phyloP scores from a whole-genome alignment of 202 grass and related monocot genomes.

The Miscanthus sacchariflorus region DNA sequence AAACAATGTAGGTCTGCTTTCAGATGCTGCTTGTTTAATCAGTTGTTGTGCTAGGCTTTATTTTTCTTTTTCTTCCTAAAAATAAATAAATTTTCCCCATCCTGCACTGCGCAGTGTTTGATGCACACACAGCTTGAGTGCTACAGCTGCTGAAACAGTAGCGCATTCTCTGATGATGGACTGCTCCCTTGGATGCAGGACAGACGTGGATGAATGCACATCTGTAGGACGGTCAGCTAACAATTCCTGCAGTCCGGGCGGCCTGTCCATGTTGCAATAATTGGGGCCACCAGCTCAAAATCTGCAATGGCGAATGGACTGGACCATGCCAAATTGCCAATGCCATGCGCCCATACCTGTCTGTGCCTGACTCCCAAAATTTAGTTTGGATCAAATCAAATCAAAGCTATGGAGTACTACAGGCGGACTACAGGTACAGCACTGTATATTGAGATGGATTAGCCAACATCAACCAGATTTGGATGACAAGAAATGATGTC shows the following conservation, averaged over 20 bases:
- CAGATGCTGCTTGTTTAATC: slow-evolving; percentile 1
- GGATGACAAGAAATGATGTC: too few relatives aligned
- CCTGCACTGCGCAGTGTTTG: not conserved
- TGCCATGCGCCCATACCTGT: too few relatives aligned
- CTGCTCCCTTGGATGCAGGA: not conserved
- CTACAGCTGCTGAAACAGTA: not conserved
- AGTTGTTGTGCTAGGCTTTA: not conserved
- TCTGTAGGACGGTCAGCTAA: not conserved
- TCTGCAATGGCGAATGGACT: not conserved
- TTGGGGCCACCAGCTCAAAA: slow-evolving; percentile 31
- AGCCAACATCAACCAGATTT: not conserved
- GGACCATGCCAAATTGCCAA: not conserved
- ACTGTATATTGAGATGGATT: slow-evolving; percentile 7
- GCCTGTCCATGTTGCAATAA: slow-evolving; percentile 23
- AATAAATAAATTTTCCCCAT: too few relatives aligned
- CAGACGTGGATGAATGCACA: not conserved
- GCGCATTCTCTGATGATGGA: too few relatives aligned
- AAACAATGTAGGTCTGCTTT: too few relatives aligned
- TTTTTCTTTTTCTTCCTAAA: not conserved
- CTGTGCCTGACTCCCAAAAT: not conserved
- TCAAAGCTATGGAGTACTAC: not conserved
- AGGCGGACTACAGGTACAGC: too few relatives aligned
- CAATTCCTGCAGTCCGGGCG: not conserved
- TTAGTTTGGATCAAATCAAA: too few relatives aligned
- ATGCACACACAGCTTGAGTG: not conserved